A percentile compares a stretch with the other conserved stretches of the same genome.
Evolutionary conservation across 2,329 filamentous ascomycete species (phyloP).

Genomic region (Periconia macrospinosa): DNA sequence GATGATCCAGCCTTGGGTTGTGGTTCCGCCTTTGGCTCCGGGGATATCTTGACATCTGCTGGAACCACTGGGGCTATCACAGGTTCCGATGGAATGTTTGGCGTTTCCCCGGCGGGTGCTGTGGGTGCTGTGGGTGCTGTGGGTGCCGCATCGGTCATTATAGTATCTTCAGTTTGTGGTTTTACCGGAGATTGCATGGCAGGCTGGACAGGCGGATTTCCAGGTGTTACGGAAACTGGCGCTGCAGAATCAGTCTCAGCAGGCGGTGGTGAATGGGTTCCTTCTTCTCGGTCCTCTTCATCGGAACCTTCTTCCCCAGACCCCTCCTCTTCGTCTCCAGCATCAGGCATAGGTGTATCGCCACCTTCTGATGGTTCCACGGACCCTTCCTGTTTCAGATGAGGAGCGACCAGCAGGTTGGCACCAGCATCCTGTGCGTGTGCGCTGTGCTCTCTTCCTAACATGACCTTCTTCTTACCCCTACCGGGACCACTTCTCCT

Average conservation of each 20-base stretch:
- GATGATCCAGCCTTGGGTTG: background rate
- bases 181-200: conserved; percentile 14
- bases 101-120: conserved; percentile 3
- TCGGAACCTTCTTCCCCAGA: conserved; percentile 51
- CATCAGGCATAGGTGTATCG: conserved; percentile 48
- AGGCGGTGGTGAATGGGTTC: conserved; percentile 49
- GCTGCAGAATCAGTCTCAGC: conserved; percentile 19
- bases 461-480: conserved; percentile 74
- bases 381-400: conserved; percentile 41
- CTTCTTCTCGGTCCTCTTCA: conserved; percentile 52
- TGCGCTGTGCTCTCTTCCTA: conserved; percentile 48
- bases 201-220: conserved; percentile 5
- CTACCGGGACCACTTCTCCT: conserved; percentile 74
- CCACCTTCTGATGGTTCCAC: conserved; percentile 36
- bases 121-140: background rate
- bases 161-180: background rate
- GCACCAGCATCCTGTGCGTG: conserved; percentile 24
- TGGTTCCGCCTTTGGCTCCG: background rate
- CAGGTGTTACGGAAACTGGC: conserved; percentile 19
- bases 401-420: conserved; percentile 27
- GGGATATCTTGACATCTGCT: background rate
- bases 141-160: background rate
- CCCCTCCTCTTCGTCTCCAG: conserved; percentile 51
- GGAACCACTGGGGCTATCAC: conserved; percentile 7
- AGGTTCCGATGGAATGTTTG: conserved; percentile 9